These are phyloP conservation scores for Goniomonas avonlea DNA, from an alignment of 78 protist species.

Conservation along the genomic window DNA sequence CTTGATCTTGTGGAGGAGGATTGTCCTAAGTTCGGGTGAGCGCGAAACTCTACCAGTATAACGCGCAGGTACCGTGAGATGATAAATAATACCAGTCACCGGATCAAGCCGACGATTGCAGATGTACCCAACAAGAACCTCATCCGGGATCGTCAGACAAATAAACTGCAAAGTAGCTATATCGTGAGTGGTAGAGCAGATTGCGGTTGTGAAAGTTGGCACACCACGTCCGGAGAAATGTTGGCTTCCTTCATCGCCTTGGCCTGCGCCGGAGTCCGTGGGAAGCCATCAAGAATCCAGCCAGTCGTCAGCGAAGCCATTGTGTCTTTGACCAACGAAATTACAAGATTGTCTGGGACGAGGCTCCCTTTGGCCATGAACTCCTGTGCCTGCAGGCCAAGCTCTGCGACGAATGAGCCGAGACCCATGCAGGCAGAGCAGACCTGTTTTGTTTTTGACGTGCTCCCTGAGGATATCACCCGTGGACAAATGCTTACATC, in stretches of 20 bases:
- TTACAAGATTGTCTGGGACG: slow-evolving; percentile 52
- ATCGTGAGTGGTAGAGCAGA: too few species aligned
- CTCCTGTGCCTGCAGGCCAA: slow-evolving; percentile 30
- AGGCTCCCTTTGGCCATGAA: slow-evolving; percentile 33
- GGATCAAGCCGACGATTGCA: slow-evolving; percentile 53
- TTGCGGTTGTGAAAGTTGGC: too few species aligned
- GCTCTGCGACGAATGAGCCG: neutral
- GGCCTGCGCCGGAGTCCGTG: slow-evolving; percentile 19
- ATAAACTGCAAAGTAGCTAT: too few species aligned
- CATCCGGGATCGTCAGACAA: slow-evolving; percentile 35
- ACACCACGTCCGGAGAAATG: too few species aligned
- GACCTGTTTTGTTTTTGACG: too few species aligned
- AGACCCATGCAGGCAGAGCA: slow-evolving; percentile 38
- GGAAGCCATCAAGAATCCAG: slow-evolving; percentile 33
- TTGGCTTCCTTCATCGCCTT: neutral
- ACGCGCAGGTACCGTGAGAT: slow-evolving; percentile 31
- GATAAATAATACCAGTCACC: slow-evolving; percentile 49
- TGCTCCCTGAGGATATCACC: too few species aligned
- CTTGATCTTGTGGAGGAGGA: slow-evolving; percentile 33
- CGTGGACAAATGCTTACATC: too few species aligned
- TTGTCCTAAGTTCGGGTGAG: too few species aligned
- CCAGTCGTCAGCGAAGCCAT: neutral
- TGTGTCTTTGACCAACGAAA: slow-evolving; percentile 13
- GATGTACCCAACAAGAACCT: slow-evolving; percentile 25
- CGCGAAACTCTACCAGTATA: too few species aligned